phyloP scores from a whole-genome alignment of 306 rosid genomes.

The Quercus glauca region DNA sequence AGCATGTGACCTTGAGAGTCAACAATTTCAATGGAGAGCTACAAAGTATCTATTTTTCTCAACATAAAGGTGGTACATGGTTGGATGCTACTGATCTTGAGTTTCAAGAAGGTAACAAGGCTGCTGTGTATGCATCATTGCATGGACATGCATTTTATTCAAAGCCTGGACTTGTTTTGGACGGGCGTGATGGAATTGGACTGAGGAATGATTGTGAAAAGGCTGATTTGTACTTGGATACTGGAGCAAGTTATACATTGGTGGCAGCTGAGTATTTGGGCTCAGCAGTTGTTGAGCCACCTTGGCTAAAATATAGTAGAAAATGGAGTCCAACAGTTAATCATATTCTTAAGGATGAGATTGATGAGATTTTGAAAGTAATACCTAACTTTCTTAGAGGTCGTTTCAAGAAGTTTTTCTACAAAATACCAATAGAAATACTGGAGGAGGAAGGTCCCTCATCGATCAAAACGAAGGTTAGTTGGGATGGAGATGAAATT shows the following conservation, averaged over 20 bases:
- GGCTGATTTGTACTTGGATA: slow-evolving; percentile 43
- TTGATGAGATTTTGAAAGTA: background rate
- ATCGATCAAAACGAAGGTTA: no score
- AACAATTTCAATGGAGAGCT: slow-evolving; percentile 70
- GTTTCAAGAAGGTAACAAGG: slow-evolving; percentile 42
- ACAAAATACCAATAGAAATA: no score
- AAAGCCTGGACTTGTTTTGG: slow-evolving; percentile 56
- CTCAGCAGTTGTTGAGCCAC: slow-evolving; percentile 33
- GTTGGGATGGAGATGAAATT: no score
- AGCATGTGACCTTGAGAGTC: slow-evolving; percentile 66
- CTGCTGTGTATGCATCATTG: slow-evolving; percentile 54
- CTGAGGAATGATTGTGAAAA: slow-evolving; percentile 57
- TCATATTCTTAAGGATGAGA: slow-evolving; percentile 34
- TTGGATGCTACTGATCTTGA: slow-evolving; percentile 55
- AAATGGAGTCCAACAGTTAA: slow-evolving; percentile 73
- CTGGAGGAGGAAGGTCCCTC: no score
- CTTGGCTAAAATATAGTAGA: slow-evolving; percentile 59
- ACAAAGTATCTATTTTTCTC: slow-evolving; percentile 49
- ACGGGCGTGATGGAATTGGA: slow-evolving; percentile 54
- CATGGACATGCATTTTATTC: slow-evolving; percentile 64
- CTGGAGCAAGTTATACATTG: slow-evolving; percentile 25
- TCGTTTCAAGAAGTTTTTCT: no score
- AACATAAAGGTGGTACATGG: slow-evolving; percentile 70
- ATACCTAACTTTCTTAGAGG: no score
- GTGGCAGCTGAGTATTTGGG: slow-evolving; percentile 56